A percentile compares a stretch with the other conserved stretches of the same genome.
Evolutionary conservation across 345 rosid species (phyloP).

Genomic region (Salix suchowensis): DNA sequence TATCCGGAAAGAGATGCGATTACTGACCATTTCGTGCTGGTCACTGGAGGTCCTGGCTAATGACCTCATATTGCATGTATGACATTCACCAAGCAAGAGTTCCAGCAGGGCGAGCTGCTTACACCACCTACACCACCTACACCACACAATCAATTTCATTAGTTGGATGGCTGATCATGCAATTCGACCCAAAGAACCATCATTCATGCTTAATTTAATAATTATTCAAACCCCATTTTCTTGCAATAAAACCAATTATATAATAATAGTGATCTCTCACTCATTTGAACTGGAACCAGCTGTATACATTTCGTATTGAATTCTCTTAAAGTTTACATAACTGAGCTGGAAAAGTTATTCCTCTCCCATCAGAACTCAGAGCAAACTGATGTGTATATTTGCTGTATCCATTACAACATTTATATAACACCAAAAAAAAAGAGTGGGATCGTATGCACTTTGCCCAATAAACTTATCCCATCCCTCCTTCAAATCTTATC

Average conservation of each 20-base stretch:
- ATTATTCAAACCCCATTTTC: not conserved
- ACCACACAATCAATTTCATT: not conserved
- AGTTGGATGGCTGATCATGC: not conserved
- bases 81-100: slow-evolving; percentile 10
- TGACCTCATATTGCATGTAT: too few relatives aligned
- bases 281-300: not conserved
- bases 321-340: not conserved
- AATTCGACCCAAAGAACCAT: not conserved
- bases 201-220: not conserved
- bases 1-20: too few relatives aligned
- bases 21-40: not conserved
- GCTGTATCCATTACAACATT: slow-evolving; percentile 24
- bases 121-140: not conserved
- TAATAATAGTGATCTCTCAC: too few relatives aligned
- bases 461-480: slow-evolving; percentile 63
- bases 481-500: slow-evolving; percentile 53
- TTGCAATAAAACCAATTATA: not conserved
- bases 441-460: slow-evolving; percentile 48
- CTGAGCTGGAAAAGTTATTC: not conserved
- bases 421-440: not conserved
- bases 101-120: not conserved
- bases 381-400: slow-evolving; percentile 11
- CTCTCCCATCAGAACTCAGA: not conserved
- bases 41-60: slow-evolving; percentile 13
- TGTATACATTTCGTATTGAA: not conserved